These are phyloP conservation scores for Hypoxylon sp. DNA, from an alignment of 2,329 filamentous ascomycete species.

Conservation along the genomic window DNA sequence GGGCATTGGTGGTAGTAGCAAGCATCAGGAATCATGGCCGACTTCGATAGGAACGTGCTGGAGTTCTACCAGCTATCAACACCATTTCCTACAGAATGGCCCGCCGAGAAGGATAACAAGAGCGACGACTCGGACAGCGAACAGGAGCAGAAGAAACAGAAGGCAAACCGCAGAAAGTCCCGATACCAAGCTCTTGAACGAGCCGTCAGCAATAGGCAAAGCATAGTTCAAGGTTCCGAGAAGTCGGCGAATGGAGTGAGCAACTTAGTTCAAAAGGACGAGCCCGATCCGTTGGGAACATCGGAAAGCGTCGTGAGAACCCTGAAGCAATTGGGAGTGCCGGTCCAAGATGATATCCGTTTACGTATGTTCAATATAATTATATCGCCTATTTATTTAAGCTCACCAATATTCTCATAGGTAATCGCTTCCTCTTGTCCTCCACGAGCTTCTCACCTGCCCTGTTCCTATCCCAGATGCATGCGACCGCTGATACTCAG, in stretches of 20 bases:
- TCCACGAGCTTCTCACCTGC: conserved; percentile 96
- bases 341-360: conserved; percentile 85
- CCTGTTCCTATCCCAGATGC: conserved; percentile 92
- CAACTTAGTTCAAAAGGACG: conserved; percentile 89
- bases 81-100: conserved; percentile 87
- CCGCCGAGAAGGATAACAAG: conserved; percentile 76
- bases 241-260: conserved; percentile 76
- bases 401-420: conserved; percentile 58
- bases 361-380: conserved; percentile 70
- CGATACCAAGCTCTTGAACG: conserved; percentile 88
- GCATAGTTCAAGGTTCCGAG: conserved; percentile 76
- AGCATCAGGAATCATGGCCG: conserved; percentile 66
- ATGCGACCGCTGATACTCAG: conserved; percentile 86
- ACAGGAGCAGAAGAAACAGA: conserved; percentile 64
- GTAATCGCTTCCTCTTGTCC: conserved; percentile 93
- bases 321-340: conserved; percentile 81
- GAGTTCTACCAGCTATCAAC: conserved; percentile 91
- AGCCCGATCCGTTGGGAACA: conserved; percentile 91
- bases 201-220: conserved; percentile 77
- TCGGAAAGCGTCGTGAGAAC: conserved; percentile 88
- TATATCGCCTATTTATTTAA: conserved; percentile 34
- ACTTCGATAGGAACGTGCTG: conserved; percentile 82
- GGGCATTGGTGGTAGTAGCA: conserved; percentile 20
- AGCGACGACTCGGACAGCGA: conserved; percentile 77
- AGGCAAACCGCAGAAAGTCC: conserved; percentile 75